Conservation (phyloP, 495 filamentous ascomycete genomes). For the Xylaria sp. region DNA sequence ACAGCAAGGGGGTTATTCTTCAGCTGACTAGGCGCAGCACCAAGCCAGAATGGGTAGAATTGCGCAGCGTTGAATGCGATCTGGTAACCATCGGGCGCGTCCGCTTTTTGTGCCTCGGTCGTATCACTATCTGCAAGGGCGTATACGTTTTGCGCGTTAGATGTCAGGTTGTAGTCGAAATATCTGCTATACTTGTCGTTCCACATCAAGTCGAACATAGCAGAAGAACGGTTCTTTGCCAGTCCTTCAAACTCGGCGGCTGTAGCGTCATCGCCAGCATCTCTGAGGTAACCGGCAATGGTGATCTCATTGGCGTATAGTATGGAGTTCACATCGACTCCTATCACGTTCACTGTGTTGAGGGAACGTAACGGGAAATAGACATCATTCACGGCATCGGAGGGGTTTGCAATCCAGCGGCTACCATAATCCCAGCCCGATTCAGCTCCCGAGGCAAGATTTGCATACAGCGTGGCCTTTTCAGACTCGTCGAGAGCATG, state of each 20-base stretch:
- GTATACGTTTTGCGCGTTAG: conserved; percentile 46
- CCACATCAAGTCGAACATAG: conserved; percentile 58
- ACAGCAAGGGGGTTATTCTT: conserved; percentile 56
- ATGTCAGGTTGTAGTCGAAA: conserved; percentile 61
- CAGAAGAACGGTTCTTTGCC: conserved; percentile 48
- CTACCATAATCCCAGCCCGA: conserved; percentile 56
- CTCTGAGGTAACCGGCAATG: conserved; percentile 47
- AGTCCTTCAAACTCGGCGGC: conserved; percentile 42
- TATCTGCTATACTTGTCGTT: conserved; percentile 54
- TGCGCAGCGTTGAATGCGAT: conserved; percentile 52
- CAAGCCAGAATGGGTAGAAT: conserved; percentile 60
- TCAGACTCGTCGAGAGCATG: conserved; percentile 48
- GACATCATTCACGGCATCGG: conserved; percentile 52
- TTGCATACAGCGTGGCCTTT: conserved; percentile 49
- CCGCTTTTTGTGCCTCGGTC: conserved; percentile 36
- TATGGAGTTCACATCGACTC: conserved; percentile 60
- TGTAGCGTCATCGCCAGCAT: conserved; percentile 39
- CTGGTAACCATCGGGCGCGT: conserved; percentile 48
- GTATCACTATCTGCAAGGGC: conserved; percentile 48
- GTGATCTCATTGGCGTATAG: conserved; percentile 56
- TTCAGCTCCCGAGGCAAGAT: conserved; percentile 58
- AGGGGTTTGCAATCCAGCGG: conserved; percentile 49
- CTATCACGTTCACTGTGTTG: conserved; percentile 47
- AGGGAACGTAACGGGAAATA: conserved; percentile 60
- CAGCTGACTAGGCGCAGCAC: conserved; percentile 51